Evolutionary conservation across 805 yeast genomes (phyloP), one percentile per base, ranked within the genome.

Genomic region (Debaryomyces prosopidis): DNA sequence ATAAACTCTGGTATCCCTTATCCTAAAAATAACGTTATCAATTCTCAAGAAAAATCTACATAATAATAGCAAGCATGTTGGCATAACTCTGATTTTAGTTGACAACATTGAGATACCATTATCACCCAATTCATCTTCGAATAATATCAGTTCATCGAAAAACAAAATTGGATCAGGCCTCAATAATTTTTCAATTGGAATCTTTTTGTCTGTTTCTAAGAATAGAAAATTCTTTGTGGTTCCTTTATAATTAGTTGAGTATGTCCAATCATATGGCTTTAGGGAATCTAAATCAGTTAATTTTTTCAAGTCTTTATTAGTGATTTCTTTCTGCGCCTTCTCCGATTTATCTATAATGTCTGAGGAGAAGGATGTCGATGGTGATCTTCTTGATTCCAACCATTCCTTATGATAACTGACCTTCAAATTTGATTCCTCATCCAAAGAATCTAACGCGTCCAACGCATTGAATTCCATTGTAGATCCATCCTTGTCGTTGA

Each of bases 181-280:
- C 30, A 80, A 71, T 33, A 94, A 72, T 59, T 84, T 82, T 11
- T 82, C 81, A 15, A 88, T 54, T 0, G 99, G 99, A 10, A 92
- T 80, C 27, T 57, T 56, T 18, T 60, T 58, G 10, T 51, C 42
- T 3, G 66, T 55, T 2, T 47, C 30, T 3, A 11, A 14, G 40
- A 70, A 65, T 7, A 48, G 42, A 11, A 64, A 45, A 5, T 55
- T 54, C 6, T 35, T 23, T 8, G 71, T 44, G 0, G 84, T 75
- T 0, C 98, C 99, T 48, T 72, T 75, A 62, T 92, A 94, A 39
- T 73, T 65, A 0, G 96, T 82, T 0, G 96, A 80, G 62, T 94
- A 94, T 0, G 99, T 92, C 99, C 99, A 94, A 69, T 94, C 99
- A 61, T 82, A 94, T 2, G 96, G 94, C 55, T 86, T 85, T 41